Base-by-base conservation (phyloP, 192 early-diverging fungal genomes). In the Chytriomyces confervae region DNA sequence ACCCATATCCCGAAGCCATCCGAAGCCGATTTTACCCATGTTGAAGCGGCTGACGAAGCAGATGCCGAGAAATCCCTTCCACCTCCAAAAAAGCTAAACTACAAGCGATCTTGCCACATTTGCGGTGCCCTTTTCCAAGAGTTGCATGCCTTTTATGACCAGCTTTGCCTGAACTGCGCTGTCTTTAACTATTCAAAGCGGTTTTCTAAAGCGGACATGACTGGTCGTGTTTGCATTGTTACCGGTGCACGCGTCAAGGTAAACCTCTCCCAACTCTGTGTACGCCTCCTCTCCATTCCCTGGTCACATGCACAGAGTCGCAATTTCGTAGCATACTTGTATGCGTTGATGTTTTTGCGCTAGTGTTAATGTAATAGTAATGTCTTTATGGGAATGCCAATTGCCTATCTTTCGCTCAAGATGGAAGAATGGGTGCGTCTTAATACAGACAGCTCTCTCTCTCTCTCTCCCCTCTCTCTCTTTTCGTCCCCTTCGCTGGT, bases 211-310 rank as follows among this genome's bases (percentile, higher is more conserved):
- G 80, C 80, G 0, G 82, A 89, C 71, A 84, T 89, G 85, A 71
- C 13, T 2, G 88, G 85, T 18, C 79, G 84, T 46, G 83, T 88
- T 10, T 87, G 82, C 62, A 78, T 89, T 51, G 86, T 89, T 3
- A 89, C 88, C 36, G 88, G 88, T 7, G 86, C 82, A 6, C 77
- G 86, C n/a, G 81, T 89, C 20, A 89, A 89, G 80, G 80, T 86
- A 47, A 20, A 64, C 71, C 43, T 77, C 16, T 44, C 51, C 7
- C 57, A 70, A 20, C 45, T 36, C 50, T 43, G 24, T 20, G 18
- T 23, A 1, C n/a, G 10, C 24, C 48, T 43, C 66, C 11, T 20
- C 62, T 50, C 57, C 23, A 49, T 27, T 29, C 64, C 6, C 61
- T 9, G n/a, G 5, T 23, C 76, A 61, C 77, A 79, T 66, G 77